phyloP scores from a whole-genome alignment of 1,139 yeast species.

The Hansenula anomala region DNA sequence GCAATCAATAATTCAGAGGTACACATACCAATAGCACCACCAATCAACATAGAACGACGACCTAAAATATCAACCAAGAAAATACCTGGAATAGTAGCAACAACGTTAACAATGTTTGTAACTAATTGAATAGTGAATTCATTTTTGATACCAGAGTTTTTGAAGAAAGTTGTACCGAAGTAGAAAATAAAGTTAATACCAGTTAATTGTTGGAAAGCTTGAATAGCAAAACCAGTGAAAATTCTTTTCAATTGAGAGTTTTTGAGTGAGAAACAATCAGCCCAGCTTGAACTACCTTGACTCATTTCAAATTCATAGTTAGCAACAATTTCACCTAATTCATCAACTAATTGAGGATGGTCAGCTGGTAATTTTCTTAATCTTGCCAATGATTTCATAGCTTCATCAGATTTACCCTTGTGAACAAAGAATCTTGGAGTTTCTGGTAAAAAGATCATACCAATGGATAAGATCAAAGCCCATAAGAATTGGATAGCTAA shows the following conservation, averaged over 20 bases:
- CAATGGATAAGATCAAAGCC: conserved; percentile 47
- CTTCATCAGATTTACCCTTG: conserved; percentile 39
- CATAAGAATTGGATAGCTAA: conserved; percentile 51
- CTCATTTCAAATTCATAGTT: conserved; percentile 37
- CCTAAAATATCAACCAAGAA: conserved; percentile 49
- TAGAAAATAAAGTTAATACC: conserved; percentile 72
- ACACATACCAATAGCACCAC: conserved; percentile 56
- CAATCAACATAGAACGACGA: conserved; percentile 44
- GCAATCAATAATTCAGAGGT: conserved; percentile 58
- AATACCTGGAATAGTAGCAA: conserved; percentile 61
- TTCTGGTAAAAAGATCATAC: conserved; percentile 60
- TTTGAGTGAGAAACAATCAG: conserved; percentile 28
- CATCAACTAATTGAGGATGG: conserved; percentile 34
- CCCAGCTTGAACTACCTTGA: conserved; percentile 31
- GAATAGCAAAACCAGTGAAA: conserved; percentile 38
- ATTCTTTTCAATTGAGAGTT: conserved; percentile 30
- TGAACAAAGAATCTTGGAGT: conserved; percentile 62
- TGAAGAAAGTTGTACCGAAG: conserved; percentile 63
- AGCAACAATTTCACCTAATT: conserved; percentile 37
- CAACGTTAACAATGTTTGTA: conserved; percentile 62
- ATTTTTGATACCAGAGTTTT: conserved; percentile 42
- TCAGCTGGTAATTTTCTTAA: conserved; percentile 39
- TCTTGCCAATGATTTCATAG: conserved; percentile 40
- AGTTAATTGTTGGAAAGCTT: conserved; percentile 65
- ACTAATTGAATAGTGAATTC: conserved; percentile 44